These are phyloP conservation scores for Calonectria honghensis DNA, from an alignment of 2,329 filamentous ascomycete species.

Conservation along the genomic window DNA sequence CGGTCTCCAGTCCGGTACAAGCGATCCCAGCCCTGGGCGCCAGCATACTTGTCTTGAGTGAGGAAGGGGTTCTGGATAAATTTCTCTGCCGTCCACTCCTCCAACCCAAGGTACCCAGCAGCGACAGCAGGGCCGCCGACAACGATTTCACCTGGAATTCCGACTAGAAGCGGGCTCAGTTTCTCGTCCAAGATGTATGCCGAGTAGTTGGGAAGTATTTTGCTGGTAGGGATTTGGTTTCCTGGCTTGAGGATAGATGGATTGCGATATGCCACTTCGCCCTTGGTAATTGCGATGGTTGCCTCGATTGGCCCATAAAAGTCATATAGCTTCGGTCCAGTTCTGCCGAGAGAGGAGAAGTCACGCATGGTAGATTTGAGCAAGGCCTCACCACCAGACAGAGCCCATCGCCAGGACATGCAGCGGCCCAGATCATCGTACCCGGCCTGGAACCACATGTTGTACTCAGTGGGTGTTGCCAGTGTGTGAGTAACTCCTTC, in stretches of 20 bases:
- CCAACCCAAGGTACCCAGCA: background rate
- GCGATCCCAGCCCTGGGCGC: background rate
- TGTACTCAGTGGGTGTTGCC: background rate
- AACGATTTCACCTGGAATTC: constrained; percentile 1
- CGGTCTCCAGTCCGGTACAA: background rate
- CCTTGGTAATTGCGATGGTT: background rate
- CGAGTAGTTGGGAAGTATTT: background rate
- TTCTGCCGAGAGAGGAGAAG: background rate
- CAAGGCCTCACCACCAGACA: constrained; percentile 6
- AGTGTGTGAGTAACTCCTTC: constrained; percentile 9
- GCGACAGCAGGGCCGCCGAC: background rate
- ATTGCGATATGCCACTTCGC: constrained; percentile 1
- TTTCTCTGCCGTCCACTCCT: background rate
- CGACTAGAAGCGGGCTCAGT: background rate
- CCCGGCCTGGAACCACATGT: constrained; percentile 1
- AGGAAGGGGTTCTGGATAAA: background rate
- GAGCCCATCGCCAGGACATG: background rate
- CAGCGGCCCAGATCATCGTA: background rate
- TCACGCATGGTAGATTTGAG: background rate
- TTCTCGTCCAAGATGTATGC: background rate
- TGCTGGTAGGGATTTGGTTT: background rate
- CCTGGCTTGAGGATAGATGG: background rate
- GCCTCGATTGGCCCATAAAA: constrained; percentile 7
- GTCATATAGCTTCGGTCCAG: background rate
- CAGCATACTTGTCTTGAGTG: background rate